Conservation (phyloP, 257 asterid species). For the Salvia hispanica region DNA sequence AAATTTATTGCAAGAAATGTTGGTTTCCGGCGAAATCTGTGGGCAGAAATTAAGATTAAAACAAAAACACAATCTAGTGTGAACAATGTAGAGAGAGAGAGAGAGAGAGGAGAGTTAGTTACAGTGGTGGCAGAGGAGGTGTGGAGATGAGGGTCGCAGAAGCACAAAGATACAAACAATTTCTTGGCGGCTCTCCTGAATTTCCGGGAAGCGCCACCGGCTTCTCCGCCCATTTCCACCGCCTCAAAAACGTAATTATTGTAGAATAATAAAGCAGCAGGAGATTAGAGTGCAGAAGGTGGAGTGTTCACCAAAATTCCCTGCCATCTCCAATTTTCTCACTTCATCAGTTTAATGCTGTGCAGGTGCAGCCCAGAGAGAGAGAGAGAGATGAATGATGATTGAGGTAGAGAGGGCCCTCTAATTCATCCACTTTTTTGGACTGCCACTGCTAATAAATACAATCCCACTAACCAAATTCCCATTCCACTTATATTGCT, state of each 20-base stretch:
- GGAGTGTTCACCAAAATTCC: too few species aligned
- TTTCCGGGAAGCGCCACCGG: slow-evolving; percentile 61
- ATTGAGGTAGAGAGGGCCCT: slow-evolving; percentile 50
- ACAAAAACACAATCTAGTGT: slow-evolving; percentile 22
- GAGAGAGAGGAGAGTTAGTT: slow-evolving; percentile 35
- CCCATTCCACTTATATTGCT: neutral
- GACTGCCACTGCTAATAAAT: slow-evolving; percentile 35
- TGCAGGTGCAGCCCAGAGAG: too few species aligned
- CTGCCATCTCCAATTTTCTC: slow-evolving; percentile 12
- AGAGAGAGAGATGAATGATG: slow-evolving; percentile 22
- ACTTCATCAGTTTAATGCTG: too few species aligned
- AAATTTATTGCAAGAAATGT: slow-evolving; percentile 37
- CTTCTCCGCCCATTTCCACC: slow-evolving; percentile 54
- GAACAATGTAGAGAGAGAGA: slow-evolving; percentile 15
- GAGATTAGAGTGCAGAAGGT: too few species aligned
- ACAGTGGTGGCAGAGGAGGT: slow-evolving; percentile 38
- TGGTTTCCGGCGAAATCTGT: slow-evolving; percentile 48
- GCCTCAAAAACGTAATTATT: neutral
- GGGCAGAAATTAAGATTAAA: neutral
- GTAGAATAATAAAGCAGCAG: too few species aligned
- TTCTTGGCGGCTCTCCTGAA: slow-evolving; percentile 74
- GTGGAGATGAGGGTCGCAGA: slow-evolving; percentile 37
- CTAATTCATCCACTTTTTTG: slow-evolving; percentile 33
- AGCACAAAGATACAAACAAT: slow-evolving; percentile 61
- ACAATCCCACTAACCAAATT: slow-evolving; percentile 31